phyloP scores from a whole-genome alignment of 2,329 filamentous ascomycete species.

The Canariomyces notabilis region DNA sequence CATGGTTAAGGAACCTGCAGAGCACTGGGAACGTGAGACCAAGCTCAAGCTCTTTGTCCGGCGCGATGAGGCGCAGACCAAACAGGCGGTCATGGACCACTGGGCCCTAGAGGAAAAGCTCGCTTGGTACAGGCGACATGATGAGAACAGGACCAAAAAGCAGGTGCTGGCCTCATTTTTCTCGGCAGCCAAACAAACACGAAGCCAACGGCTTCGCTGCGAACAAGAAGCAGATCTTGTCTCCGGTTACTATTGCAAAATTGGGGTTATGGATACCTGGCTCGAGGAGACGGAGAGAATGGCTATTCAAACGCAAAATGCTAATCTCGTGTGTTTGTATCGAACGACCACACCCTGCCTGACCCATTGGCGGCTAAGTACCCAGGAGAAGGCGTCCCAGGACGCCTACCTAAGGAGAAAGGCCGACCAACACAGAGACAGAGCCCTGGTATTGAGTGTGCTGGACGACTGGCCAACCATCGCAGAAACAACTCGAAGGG shows the following conservation, averaged over 20 bases:
- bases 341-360: constrained; percentile 21
- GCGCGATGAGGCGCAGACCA: constrained; percentile 16
- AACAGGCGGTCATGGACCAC: constrained; percentile 20
- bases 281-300: constrained; percentile 11
- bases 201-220: constrained; percentile 2
- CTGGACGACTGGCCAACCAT: constrained; percentile 21
- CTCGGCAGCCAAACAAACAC: constrained; percentile 9
- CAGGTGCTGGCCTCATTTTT: constrained; percentile 11
- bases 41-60: constrained; percentile 22
- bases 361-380: constrained; percentile 20
- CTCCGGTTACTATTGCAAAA: constrained; percentile 13
- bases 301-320: constrained; percentile 19
- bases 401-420: constrained; percentile 7
- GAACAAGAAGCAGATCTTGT: constrained; percentile 18
- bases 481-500: constrained; percentile 19
- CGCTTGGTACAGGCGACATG: constrained; percentile 23
- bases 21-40: constrained; percentile 28
- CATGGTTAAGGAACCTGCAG: constrained; percentile 19
- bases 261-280: constrained; percentile 18
- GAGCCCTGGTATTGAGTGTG: constrained; percentile 14
- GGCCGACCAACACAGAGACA: constrained; percentile 14
- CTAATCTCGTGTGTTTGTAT: constrained; percentile 22
- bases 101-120: constrained; percentile 29
- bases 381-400: constrained; percentile 6
- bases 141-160: constrained; percentile 19